These are phyloP conservation scores for Bretziella fagacearum DNA, from an alignment of 2,329 filamentous ascomycete species.

Conservation along the genomic window DNA sequence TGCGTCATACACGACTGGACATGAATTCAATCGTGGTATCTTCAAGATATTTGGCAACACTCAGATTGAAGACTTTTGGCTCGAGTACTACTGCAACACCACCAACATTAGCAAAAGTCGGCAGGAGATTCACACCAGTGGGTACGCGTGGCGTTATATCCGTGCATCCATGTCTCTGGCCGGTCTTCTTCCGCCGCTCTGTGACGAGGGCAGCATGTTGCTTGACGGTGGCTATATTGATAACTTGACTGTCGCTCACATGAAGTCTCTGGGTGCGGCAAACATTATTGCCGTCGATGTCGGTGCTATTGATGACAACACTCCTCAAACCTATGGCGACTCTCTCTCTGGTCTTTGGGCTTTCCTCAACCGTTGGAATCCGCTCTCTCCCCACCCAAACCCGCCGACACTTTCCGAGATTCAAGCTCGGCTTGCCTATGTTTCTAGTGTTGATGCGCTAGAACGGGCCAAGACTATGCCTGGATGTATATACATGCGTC, in stretches of 20 bases:
- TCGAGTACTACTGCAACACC: constrained; percentile 98
- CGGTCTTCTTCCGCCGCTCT: constrained; percentile 79
- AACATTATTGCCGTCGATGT: constrained; percentile 94
- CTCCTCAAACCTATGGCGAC: constrained; percentile 84
- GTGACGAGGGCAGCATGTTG: constrained; percentile 92
- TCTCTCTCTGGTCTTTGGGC: constrained; percentile 92
- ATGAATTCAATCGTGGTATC: constrained; percentile 97
- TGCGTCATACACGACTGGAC: constrained; percentile 90
- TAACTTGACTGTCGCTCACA: constrained; percentile 90
- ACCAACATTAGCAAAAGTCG: constrained; percentile 95
- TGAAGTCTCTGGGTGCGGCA: constrained; percentile 86
- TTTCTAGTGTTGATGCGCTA: constrained; percentile 83
- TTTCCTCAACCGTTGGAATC: constrained; percentile 90
- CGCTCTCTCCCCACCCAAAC: constrained; percentile 74
- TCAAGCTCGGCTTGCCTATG: constrained; percentile 84
- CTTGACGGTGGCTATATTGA: constrained; percentile 94
- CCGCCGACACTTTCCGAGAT: constrained; percentile 92
- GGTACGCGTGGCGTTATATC: constrained; percentile 95
- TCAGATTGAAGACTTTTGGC: constrained; percentile 98
- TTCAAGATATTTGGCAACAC: constrained; percentile 97
- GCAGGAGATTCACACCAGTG: constrained; percentile 82
- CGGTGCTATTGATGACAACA: constrained; percentile 78
- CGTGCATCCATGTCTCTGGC: constrained; percentile 93
- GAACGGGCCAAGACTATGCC: constrained; percentile 82
- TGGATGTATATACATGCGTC: constrained; percentile 91